Conservation (phyloP, 2,329 filamentous ascomycete species). For the Curvularia verruculosa region DNA sequence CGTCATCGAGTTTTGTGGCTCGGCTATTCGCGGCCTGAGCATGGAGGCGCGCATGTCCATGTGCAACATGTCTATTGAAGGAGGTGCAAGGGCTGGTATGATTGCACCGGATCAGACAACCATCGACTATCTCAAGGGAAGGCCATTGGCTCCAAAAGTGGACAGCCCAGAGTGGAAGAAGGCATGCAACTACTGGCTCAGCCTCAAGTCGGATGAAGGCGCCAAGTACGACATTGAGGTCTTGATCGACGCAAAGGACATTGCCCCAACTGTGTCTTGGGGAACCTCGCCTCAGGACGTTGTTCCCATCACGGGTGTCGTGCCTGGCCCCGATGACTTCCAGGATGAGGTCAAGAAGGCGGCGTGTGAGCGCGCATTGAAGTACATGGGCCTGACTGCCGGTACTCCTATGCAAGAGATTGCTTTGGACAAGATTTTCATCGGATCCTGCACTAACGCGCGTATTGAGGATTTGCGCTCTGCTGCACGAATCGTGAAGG, state of each 20-base stretch:
- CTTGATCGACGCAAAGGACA: slow-evolving; percentile 89
- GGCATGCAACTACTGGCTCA: slow-evolving; percentile 86
- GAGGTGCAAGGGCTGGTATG: slow-evolving; percentile 93
- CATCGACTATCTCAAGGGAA: slow-evolving; percentile 92
- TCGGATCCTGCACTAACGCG: slow-evolving; percentile 96
- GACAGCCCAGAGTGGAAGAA: slow-evolving; percentile 89
- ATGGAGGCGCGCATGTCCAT: slow-evolving; percentile 99
- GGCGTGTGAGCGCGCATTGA: slow-evolving; percentile 78
- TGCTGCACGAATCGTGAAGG: slow-evolving; percentile 84
- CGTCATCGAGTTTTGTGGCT: slow-evolving; percentile 97
- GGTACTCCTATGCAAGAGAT: slow-evolving; percentile 94
- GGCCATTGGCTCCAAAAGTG: slow-evolving; percentile 83
- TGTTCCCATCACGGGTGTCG: slow-evolving; percentile 87
- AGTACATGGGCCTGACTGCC: slow-evolving; percentile 93
- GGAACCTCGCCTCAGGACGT: slow-evolving; percentile 97
- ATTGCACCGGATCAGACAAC: slow-evolving; percentile 93
- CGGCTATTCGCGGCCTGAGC: slow-evolving; percentile 84
- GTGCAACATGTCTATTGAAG: slow-evolving; percentile 99
- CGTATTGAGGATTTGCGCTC: slow-evolving; percentile 93
- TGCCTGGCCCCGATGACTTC: slow-evolving; percentile 90
- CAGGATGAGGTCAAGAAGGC: slow-evolving; percentile 78
- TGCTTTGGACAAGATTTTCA: slow-evolving; percentile 92
- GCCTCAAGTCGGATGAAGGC: slow-evolving; percentile 81
- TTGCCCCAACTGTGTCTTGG: slow-evolving; percentile 93
- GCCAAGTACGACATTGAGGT: slow-evolving; percentile 91